Evolutionary conservation across 495 filamentous ascomycete genomes (phyloP).

Genomic region (Saxophila tyrrhenica): DNA sequence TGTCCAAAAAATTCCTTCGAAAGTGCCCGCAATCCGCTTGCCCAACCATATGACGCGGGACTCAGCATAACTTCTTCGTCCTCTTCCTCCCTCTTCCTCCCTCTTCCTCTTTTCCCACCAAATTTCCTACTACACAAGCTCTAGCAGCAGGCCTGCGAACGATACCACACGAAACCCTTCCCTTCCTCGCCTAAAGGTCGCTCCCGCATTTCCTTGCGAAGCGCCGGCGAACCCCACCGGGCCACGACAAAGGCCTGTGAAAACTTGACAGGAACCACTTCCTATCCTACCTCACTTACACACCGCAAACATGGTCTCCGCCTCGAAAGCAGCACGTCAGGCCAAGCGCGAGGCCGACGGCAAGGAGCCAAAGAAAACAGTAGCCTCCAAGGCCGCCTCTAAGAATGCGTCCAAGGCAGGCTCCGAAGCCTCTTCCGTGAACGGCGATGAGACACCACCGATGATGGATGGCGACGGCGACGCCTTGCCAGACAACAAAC

Average conservation of each 20-base stretch:
- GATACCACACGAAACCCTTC: no score
- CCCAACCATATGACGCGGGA: no score
- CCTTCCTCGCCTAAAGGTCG: no score
- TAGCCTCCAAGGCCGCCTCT: slow-evolving; percentile 51
- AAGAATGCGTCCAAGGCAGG: slow-evolving; percentile 45
- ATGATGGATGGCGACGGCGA: slow-evolving; percentile 50
- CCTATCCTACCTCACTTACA: not conserved
- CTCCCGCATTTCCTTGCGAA: no score
- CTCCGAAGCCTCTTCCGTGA: slow-evolving; percentile 44
- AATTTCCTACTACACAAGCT: no score
- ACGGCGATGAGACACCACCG: slow-evolving; percentile 56
- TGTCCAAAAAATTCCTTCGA: no score
- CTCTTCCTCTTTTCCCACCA: no score
- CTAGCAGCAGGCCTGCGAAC: no score
- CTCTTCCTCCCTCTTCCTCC: no score
- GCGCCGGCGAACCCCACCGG: not conserved
- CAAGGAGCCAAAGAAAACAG: slow-evolving; percentile 35
- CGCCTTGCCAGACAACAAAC: slow-evolving; percentile 46
- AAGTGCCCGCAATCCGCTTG: no score
- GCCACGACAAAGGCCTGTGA: not conserved
- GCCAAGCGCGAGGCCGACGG: slow-evolving; percentile 81
- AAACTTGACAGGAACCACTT: no score
- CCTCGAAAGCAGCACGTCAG: slow-evolving; percentile 94
- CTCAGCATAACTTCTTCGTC: no score
- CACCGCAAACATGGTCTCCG: slow-evolving; percentile 64